Base-by-base conservation (phyloP, 768 basidiomycete species). In the Naematelia encephala region DNA sequence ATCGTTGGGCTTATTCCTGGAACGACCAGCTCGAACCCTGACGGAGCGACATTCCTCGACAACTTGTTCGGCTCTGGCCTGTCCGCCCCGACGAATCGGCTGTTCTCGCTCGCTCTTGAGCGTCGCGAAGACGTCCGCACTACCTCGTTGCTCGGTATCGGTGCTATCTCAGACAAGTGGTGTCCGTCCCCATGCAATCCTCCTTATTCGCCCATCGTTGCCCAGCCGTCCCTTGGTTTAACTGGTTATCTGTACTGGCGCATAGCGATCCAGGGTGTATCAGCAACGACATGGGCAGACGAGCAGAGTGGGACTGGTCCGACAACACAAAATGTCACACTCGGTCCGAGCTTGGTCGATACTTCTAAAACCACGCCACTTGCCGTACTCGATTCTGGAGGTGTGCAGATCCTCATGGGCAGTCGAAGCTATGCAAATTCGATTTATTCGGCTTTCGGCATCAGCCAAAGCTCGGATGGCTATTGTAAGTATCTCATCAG, bases 21-120 rank as follows among this genome's bases (percentile, higher is more conserved):
- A 27, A 68, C 72, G 4, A 77, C 75, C 4, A 56, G 61, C 4
- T 69, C 68, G 4, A 55, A 68, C 51, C 73, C 75, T 19, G 75
- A 77, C 56, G 75, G 75, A 13, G 75, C 75, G 13, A 73, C 72
- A 0, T 75, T 77, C 55, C 69, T 77, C 14, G 75, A 77, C 42
- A 77, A 77, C 54, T 50, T 77, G 12, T 77, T 77, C 55, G 73
- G 73, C 14, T 54, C 64, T 2, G 75, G 75, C 4, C 12, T 51
- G 2, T 66, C 57, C 8, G 75, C 75, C 4, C 75, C 75, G 0
- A 53, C 68, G 1, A 59, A 73, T 29, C 61, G 73, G 12, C 64
- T 75, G 16, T 74, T 77, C 57, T 60, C 70, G 5, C 62, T 77
- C 16, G 54, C 67, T 16, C 62, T 77, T 12, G 75, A 63, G 21